Evolutionary conservation across 768 basidiomycete species (phyloP).

Genomic region (Infundibulicybe gibba): DNA sequence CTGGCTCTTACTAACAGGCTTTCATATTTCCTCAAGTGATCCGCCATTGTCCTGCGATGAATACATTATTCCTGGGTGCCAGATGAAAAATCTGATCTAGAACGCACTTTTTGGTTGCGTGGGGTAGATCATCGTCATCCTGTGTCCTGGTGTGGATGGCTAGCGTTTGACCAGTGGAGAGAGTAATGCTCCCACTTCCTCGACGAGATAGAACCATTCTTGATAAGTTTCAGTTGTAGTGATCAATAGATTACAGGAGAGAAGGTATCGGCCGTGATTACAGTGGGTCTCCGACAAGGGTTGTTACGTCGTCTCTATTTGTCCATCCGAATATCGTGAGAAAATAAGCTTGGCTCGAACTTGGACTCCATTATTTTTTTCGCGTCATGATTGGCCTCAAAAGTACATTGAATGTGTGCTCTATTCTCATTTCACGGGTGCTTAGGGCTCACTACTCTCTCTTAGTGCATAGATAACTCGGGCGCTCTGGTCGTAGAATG

Average conservation of each 20-base stretch:
- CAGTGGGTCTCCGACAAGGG: not conserved
- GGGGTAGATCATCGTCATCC: conserved; percentile 83
- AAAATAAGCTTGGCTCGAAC: conserved; percentile 8
- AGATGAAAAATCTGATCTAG: conserved; percentile 4
- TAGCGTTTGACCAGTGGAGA: conserved; percentile 74
- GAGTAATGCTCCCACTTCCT: conserved; percentile 70
- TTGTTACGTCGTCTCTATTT: not conserved
- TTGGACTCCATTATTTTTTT: conserved; percentile 1
- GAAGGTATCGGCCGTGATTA: conserved; percentile 1
- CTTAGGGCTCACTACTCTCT: conserved; percentile 1
- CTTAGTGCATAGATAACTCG: conserved; percentile 95
- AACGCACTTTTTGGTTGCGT: conserved; percentile 88
- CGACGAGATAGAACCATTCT: conserved; percentile 69
- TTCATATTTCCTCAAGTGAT: conserved; percentile 90
- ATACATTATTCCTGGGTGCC: conserved; percentile 8
- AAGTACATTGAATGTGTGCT: conserved; percentile 76
- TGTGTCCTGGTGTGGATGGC: conserved; percentile 88
- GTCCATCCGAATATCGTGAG: conserved; percentile 11
- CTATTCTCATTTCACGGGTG: not conserved
- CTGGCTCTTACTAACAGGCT: conserved; percentile 54
- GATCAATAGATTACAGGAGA: conserved; percentile 4
- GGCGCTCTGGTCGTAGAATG: conserved; percentile 94
- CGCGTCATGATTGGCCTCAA: conserved; percentile 90
- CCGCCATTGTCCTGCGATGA: conserved; percentile 76
- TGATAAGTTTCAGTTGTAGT: not conserved